Percentiles rank a stretch among this genome's conserved stretches.
Conservation (phyloP, 768 basidiomycete genomes). For the Porphyrellus cyaneotinctus region DNA sequence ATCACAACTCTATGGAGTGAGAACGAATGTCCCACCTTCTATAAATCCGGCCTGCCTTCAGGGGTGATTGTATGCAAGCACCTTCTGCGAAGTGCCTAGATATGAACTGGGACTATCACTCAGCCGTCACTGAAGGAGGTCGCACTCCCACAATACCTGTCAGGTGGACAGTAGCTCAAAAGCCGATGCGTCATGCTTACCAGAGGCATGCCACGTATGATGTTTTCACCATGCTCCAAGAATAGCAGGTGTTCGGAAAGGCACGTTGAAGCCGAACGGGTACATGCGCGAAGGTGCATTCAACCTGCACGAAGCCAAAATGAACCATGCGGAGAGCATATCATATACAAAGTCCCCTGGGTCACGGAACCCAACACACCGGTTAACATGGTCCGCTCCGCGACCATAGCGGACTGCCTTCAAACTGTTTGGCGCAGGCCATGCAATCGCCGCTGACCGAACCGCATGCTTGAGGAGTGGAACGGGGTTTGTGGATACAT, state of each 20-base stretch:
- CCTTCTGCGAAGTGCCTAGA: background rate
- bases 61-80: background rate
- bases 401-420: background rate
- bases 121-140: too few species aligned
- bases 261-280: background rate
- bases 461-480: background rate
- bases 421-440: background rate
- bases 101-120: background rate
- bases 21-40: background rate
- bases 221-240: background rate
- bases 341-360: background rate
- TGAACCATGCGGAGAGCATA: background rate
- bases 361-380: background rate
- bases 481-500: background rate
- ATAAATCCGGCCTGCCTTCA: background rate
- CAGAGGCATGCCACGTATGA: background rate
- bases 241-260: background rate
- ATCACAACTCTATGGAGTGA: slow-evolving; percentile 2
- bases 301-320: background rate
- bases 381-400: background rate
- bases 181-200: background rate
- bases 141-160: background rate
- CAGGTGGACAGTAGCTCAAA: background rate
- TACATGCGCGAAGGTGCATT: background rate
- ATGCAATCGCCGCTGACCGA: background rate